phyloP scores from a whole-genome alignment of 2,329 filamentous ascomycete species.

The Hymenoscyphus fructigenus region DNA sequence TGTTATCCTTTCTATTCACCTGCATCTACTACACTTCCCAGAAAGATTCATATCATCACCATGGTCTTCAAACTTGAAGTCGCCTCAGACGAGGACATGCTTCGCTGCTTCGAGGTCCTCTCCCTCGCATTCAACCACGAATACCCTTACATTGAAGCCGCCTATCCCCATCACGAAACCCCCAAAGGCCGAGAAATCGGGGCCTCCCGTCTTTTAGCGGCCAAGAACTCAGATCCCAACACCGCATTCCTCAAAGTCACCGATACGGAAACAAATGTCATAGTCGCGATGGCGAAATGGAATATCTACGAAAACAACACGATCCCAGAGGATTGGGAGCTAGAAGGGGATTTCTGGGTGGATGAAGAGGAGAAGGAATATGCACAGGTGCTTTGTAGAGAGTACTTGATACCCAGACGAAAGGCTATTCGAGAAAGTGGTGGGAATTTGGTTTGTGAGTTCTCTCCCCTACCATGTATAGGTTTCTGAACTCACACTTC shows the following conservation, averaged over 20 bases:
- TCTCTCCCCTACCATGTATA: background rate
- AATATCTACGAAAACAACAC: constrained; percentile 11
- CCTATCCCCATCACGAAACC: constrained; percentile 4
- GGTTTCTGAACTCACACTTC: background rate
- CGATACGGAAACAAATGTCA: constrained; percentile 6
- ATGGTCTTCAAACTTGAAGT: constrained; percentile 3
- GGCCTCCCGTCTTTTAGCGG: background rate
- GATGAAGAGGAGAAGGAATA: background rate
- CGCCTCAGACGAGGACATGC: background rate
- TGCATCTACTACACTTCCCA: constrained; percentile 10
- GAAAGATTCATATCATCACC: background rate
- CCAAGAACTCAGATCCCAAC: background rate
- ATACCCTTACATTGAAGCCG: background rate
- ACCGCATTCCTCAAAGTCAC: constrained; percentile 13
- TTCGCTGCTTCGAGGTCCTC: background rate
- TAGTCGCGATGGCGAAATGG: constrained; percentile 23
- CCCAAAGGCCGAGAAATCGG: background rate
- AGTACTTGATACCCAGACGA: constrained; percentile 12
- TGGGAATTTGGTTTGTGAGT: constrained; percentile 17
- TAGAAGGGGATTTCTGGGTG: constrained; percentile 12
- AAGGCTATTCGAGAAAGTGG: constrained; percentile 15
- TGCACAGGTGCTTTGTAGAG: constrained; percentile 13
- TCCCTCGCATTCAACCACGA: constrained; percentile 2
- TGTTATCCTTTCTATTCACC: no score
- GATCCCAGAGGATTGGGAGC: background rate